Conservation (phyloP, 768 basidiomycete species). For the Myochromella boudieri region DNA sequence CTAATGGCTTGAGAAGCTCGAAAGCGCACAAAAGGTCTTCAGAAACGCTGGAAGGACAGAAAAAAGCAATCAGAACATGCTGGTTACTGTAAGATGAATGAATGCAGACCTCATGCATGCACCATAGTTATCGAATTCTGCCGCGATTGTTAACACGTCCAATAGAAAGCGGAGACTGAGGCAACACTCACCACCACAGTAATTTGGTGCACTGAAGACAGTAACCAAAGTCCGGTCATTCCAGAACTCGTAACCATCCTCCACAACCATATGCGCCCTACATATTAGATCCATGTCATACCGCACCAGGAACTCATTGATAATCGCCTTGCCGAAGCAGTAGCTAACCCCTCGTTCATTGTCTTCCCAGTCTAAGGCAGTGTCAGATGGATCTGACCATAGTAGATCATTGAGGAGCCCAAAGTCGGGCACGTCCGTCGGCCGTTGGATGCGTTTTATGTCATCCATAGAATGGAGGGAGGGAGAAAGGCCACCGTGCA, state of each 20-base stretch:
- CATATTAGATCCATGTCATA: conserved; percentile 99
- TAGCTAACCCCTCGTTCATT: conserved; percentile 99
- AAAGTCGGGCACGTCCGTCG: conserved; percentile 98
- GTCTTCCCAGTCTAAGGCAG: conserved; percentile 98
- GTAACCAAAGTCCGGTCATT: conserved; percentile 98
- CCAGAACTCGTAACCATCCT: conserved; percentile 99
- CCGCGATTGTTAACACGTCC: conserved; percentile 15
- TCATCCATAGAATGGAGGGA: conserved; percentile 96
- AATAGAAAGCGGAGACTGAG: conserved; percentile 10
- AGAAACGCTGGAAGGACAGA: conserved; percentile 64
- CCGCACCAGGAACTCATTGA: conserved; percentile 91
- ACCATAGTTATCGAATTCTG: conserved; percentile 94
- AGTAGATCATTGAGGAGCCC: conserved; percentile 95
- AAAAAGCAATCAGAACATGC: conserved; percentile 13
- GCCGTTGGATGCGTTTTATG: conserved; percentile 95
- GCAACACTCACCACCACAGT: conserved; percentile 81
- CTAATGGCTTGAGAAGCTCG: conserved; percentile 93
- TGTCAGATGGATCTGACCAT: conserved; percentile 98
- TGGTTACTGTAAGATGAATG: too few species aligned
- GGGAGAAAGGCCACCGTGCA: conserved; percentile 93
- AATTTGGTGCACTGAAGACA: conserved; percentile 97
- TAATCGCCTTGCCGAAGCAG: conserved; percentile 97
- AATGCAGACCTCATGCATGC: conserved; percentile 83
- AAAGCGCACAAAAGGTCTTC: conserved; percentile 98
- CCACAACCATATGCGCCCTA: conserved; percentile 99